Evolutionary conservation across 148 eudicot genomes (phyloP).

Genomic region (Camellia japonica): DNA sequence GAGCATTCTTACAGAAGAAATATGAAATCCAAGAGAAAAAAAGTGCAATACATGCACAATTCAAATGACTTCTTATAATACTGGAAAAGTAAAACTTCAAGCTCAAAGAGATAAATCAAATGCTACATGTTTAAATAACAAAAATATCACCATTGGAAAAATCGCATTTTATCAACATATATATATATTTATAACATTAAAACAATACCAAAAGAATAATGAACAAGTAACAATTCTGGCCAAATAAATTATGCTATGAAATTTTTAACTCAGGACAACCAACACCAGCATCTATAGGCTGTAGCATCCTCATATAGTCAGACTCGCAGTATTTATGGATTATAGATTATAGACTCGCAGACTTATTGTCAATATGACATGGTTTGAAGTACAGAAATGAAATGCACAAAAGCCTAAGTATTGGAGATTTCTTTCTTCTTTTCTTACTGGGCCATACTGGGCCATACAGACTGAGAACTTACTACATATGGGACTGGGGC

Average conservation of each 20-base stretch:
- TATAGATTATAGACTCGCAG: no score
- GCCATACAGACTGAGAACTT: constrained; percentile 48
- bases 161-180: not conserved
- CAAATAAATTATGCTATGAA: not conserved
- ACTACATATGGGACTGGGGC: constrained; percentile 97
- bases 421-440: not conserved
- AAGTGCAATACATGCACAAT: not conserved
- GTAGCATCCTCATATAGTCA: no score
- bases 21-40: not conserved
- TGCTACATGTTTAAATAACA: no score
- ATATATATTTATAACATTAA: no score
- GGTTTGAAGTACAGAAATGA: not conserved
- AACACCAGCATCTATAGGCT: not conserved
- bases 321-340: no score
- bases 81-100: no score
- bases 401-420: not conserved
- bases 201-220: no score
- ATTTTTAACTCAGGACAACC: not conserved
- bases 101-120: no score
- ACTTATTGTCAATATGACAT: not conserved
- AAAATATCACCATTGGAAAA: not conserved
- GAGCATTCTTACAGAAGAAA: constrained; percentile 8
- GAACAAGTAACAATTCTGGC: no score
- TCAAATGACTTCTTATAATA: not conserved
- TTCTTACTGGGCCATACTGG: not conserved